Percentiles rank a stretch among this genome's conserved stretches.
phyloP scores from a whole-genome alignment of 768 basidiomycete species.

The Boletellus sp. region DNA sequence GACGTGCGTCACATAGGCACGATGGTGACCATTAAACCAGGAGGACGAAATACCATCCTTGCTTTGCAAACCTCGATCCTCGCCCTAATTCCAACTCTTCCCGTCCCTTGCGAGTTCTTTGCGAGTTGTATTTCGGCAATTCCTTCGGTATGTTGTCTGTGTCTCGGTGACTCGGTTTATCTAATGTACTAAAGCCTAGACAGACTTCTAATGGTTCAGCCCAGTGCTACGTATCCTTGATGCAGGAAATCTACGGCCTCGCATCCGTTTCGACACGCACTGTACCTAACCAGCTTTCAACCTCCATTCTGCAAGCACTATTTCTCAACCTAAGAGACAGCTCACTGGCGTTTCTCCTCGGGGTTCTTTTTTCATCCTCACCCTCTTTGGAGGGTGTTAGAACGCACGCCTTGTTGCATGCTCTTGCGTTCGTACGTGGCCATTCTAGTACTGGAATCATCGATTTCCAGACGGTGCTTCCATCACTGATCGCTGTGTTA shows the following conservation, averaged over 20 bases:
- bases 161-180: background rate
- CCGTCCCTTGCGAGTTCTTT: slow-evolving; percentile 37
- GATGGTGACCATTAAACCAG: slow-evolving; percentile 56
- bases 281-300: slow-evolving; percentile 42
- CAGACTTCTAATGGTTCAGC: slow-evolving; percentile 18
- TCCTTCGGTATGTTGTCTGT: slow-evolving; percentile 30
- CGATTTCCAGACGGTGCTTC: slow-evolving; percentile 81
- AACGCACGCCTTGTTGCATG: slow-evolving; percentile 66
- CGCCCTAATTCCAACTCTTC: slow-evolving; percentile 45
- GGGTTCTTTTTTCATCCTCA: slow-evolving; percentile 51
- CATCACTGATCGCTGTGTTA: slow-evolving; percentile 62
- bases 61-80: slow-evolving; percentile 60
- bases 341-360: slow-evolving; percentile 76
- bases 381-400: slow-evolving; percentile 33
- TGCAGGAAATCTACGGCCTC: slow-evolving; percentile 61
- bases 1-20: slow-evolving; percentile 44
- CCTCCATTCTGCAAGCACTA: slow-evolving; percentile 55
- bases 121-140: slow-evolving; percentile 47
- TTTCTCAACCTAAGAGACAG: slow-evolving; percentile 69
- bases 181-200: slow-evolving; percentile 15
- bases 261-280: slow-evolving; percentile 54
- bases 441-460: slow-evolving; percentile 51
- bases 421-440: slow-evolving; percentile 76
- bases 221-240: slow-evolving; percentile 52
- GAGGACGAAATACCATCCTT: slow-evolving; percentile 49